These are phyloP conservation scores for Physcomitrellopsis africana DNA, from an alignment of 225 moss, liverwort and hornwort genomes.

Conservation along the genomic window DNA sequence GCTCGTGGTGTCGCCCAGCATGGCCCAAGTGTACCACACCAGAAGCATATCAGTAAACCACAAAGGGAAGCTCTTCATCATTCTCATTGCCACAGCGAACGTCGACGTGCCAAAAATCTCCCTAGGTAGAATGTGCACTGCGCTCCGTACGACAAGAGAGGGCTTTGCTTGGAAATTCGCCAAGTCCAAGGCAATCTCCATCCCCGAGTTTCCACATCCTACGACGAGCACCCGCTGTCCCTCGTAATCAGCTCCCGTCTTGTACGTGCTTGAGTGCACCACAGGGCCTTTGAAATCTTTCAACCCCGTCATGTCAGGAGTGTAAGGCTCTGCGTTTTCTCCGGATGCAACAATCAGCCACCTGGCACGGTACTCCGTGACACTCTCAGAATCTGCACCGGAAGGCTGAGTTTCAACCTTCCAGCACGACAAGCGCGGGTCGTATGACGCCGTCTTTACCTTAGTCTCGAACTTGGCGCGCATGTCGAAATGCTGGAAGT, in stretches of 20 bases:
- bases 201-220: conserved; percentile 70
- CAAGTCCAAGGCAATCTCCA: conserved; percentile 70
- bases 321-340: conserved; percentile 58
- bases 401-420: conserved; percentile 34
- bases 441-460: conserved; percentile 48
- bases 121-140: conserved; percentile 50
- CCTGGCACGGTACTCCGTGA: conserved; percentile 43
- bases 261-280: conserved; percentile 61
- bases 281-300: conserved; percentile 46
- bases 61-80: conserved; percentile 59
- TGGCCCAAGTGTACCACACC: conserved; percentile 41
- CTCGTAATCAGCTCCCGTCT: conserved; percentile 53
- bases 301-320: conserved; percentile 49
- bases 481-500: conserved; percentile 49
- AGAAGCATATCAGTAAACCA: conserved; percentile 66
- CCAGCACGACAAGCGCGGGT: conserved; percentile 40
- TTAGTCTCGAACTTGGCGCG: conserved; percentile 48
- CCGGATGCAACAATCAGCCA: conserved; percentile 72
- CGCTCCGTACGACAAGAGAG: conserved; percentile 60
- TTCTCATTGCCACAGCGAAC: conserved; percentile 53
- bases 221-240: conserved; percentile 59
- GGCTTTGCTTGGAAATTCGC: conserved; percentile 61
- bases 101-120: conserved; percentile 68
- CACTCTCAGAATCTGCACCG: background rate
- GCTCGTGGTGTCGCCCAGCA: conserved; percentile 29